These are phyloP conservation scores for Somion occarium DNA, from an alignment of 1,284 basidiomycete genomes.

Conservation along the genomic window DNA sequence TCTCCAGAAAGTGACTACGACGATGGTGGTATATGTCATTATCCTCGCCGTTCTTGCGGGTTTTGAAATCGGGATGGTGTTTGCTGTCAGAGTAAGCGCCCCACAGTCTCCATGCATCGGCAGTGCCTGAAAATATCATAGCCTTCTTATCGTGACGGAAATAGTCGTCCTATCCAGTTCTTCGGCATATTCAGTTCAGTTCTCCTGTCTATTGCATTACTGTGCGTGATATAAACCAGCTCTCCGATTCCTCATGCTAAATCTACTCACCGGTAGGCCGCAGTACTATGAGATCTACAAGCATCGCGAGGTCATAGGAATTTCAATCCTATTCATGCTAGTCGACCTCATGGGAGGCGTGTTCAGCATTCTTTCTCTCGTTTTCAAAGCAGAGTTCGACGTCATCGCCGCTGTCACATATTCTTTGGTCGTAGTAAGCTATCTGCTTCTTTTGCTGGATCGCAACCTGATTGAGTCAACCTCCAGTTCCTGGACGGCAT, in stretches of 20 bases:
- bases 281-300: constrained; percentile 71
- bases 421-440: constrained; percentile 51
- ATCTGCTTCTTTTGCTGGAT: not conserved
- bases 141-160: constrained; percentile 36
- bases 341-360: constrained; percentile 73
- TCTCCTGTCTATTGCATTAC: constrained; percentile 54
- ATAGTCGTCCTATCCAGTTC: constrained; percentile 44
- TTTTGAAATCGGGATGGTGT: constrained; percentile 59
- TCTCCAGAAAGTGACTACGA: constrained; percentile 29
- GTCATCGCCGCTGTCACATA: constrained; percentile 61
- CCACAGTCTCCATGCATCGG: no score
- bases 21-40: constrained; percentile 28
- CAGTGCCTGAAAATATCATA: not conserved
- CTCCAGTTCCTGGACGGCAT: constrained; percentile 20
- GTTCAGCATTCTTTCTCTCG: constrained; percentile 67
- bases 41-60: constrained; percentile 45
- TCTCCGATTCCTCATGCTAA: no score
- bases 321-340: constrained; percentile 66
- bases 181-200: constrained; percentile 66
- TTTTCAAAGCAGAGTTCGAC: constrained; percentile 66
- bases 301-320: constrained; percentile 65
- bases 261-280: constrained; percentile 36
- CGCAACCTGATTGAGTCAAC: no score
- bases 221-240: constrained; percentile 33
- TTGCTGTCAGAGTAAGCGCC: constrained; percentile 43